Evolutionary conservation across 768 basidiomycete genomes (phyloP), one percentile per base, ranked within the genome.

Genomic region (Pulveroboletus sp.): DNA sequence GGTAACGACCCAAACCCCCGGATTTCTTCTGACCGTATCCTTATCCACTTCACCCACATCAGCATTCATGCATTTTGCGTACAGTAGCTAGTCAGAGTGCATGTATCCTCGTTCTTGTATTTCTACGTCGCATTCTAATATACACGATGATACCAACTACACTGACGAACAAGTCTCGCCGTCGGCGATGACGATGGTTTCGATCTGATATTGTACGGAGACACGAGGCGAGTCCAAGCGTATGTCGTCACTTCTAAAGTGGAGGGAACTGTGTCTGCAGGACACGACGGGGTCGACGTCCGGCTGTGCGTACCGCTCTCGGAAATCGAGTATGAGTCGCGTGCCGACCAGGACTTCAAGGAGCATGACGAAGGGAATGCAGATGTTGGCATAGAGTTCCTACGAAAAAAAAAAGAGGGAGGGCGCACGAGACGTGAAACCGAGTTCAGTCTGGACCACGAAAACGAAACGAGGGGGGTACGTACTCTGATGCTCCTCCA

Each of bases 301-400:
- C n/a, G 45, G 3, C 14, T 47, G 55, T 20, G 56, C 30, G 24
- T 57, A 67, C 14, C 67, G 67, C 45, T 63, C 65, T 2, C 65
- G 67, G 40, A 68, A 67, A 26, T 61, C 55, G 43, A 67, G 61
- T 30, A 67, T 65, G 30, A 67, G 63, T 26, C 65, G 52, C 19
- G 65, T 67, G 1, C 65, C 67, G 12, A 67, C 51, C 27, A 69
- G 29, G 19, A 61, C 54, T 32, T 69, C 67, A 17, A 65, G 53
- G 11, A 67, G 43, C 65, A 67, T 67, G 35, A 67, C 63, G 30
- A 67, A 55, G 2, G 65, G 65, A 19, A 63, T 45, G 26, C 62
- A 67, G 42, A 68, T 50, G n/a, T 62, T 68, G 13, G 67, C 64
- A 24, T 64, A 61, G 19, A 59, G 32, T 4, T 47, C 53, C 65